Percentiles rank a stretch among this genome's conserved stretches.
Evolutionary conservation across 805 yeast species (phyloP).

Genomic region (Metschnikowia corniflorae): DNA sequence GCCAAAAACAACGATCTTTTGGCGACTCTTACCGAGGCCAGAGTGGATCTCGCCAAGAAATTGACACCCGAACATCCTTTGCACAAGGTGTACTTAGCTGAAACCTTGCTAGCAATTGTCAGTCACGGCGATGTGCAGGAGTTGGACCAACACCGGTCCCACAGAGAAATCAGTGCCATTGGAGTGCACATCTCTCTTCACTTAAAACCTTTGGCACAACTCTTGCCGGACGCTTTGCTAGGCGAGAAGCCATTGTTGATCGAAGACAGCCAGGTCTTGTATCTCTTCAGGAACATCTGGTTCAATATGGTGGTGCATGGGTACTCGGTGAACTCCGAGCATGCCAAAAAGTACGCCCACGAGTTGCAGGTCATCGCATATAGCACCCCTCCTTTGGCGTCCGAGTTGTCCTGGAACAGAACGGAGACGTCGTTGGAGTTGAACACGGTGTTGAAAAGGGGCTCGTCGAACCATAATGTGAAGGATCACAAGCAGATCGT

Average conservation of each 20-base stretch:
- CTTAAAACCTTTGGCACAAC: slow-evolving; percentile 69
- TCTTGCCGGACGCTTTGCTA: slow-evolving; percentile 56
- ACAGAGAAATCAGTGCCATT: slow-evolving; percentile 62
- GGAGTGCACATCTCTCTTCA: slow-evolving; percentile 65
- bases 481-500: slow-evolving; percentile 68
- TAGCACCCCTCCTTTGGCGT: slow-evolving; percentile 47
- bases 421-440: slow-evolving; percentile 90
- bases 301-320: slow-evolving; percentile 93
- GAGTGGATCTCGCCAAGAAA: slow-evolving; percentile 41
- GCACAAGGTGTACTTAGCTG: slow-evolving; percentile 56
- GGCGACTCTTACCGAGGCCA: slow-evolving; percentile 46
- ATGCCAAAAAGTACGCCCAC: slow-evolving; percentile 43
- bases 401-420: slow-evolving; percentile 46
- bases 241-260: slow-evolving; percentile 41
- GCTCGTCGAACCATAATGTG: slow-evolving; percentile 77
- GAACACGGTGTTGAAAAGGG: slow-evolving; percentile 85
- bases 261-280: slow-evolving; percentile 47
- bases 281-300: slow-evolving; percentile 85
- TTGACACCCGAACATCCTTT: slow-evolving; percentile 39
- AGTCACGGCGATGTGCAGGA: slow-evolving; percentile 76
- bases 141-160: slow-evolving; percentile 76
- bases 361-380: slow-evolving; percentile 72
- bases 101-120: slow-evolving; percentile 62
- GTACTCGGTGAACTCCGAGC: slow-evolving; percentile 56
- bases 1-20: slow-evolving; percentile 36